These are phyloP conservation scores for Cryphonectria nitschkei DNA, from an alignment of 2,329 filamentous ascomycete species.

Conservation along the genomic window DNA sequence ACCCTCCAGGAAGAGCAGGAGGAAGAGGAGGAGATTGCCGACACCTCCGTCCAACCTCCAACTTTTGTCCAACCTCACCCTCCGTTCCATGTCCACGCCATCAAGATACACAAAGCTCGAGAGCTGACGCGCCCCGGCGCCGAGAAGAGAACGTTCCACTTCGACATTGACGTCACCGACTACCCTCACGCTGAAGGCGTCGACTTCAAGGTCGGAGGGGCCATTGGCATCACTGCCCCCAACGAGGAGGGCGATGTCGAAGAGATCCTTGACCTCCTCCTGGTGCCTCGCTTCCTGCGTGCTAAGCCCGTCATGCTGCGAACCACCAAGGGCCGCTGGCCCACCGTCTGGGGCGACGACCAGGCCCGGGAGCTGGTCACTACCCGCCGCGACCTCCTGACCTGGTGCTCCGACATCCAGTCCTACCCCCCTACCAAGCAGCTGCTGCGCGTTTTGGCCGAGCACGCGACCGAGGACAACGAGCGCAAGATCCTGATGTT, in stretches of 20 bases:
- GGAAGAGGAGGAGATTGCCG: constrained; percentile 42
- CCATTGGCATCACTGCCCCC: constrained; percentile 89
- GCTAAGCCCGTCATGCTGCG: constrained; percentile 81
- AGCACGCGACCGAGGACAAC: constrained; percentile 76
- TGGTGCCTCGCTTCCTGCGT: constrained; percentile 79
- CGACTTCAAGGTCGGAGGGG: constrained; percentile 95
- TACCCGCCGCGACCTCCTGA: constrained; percentile 87
- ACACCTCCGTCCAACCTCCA: constrained; percentile 74
- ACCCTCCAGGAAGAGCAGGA: constrained; percentile 38
- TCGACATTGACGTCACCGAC: constrained; percentile 93
- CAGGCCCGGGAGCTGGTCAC: constrained; percentile 83
- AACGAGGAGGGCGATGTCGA: constrained; percentile 80
- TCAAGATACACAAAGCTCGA: constrained; percentile 81
- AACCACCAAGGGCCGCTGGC: constrained; percentile 85
- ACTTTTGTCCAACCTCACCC: constrained; percentile 92
- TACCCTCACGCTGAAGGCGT: constrained; percentile 81
- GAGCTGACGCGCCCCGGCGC: constrained; percentile 87
- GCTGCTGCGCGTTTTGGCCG: constrained; percentile 81
- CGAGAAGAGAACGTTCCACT: constrained; percentile 96
- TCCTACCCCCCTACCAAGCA: constrained; percentile 90
- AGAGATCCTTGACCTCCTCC: constrained; percentile 79
- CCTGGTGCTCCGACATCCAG: constrained; percentile 94
- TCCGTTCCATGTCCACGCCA: constrained; percentile 88
- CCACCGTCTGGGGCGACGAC: constrained; percentile 97
- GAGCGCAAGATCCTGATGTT: constrained; percentile 90